A percentile compares a stretch with the other conserved stretches of the same genome.
These are phyloP conservation scores for Eremothecium gossypii DNA, from an alignment of 1,139 yeast species.

Conservation along the genomic window DNA sequence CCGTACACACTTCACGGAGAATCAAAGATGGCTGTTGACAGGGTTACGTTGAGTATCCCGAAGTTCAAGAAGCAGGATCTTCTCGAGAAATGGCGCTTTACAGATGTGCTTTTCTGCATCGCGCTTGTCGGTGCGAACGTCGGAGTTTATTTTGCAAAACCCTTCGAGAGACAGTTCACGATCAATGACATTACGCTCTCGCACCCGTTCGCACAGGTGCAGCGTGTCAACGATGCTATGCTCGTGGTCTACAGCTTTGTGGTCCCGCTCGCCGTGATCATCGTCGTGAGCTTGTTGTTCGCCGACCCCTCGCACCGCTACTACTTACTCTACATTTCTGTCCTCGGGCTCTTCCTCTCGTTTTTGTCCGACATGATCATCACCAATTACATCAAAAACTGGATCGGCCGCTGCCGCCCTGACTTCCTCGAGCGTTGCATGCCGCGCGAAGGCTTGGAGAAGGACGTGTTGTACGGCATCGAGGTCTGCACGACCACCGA, in stretches of 20 bases:
- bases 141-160: constrained; percentile 40
- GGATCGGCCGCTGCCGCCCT: constrained; percentile 71
- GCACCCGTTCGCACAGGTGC: constrained; percentile 63
- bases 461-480: constrained; percentile 42
- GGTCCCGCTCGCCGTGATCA: constrained; percentile 36
- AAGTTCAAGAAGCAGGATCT: constrained; percentile 28
- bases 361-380: constrained; percentile 45
- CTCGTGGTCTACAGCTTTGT: constrained; percentile 34
- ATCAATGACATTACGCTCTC: constrained; percentile 48
- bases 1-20: neutral
- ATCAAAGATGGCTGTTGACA: constrained; percentile 31
- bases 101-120: constrained; percentile 43
- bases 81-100: constrained; percentile 48
- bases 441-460: constrained; percentile 42
- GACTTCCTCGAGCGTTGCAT: constrained; percentile 67
- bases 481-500: constrained; percentile 55
- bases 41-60: constrained; percentile 45
- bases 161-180: constrained; percentile 65
- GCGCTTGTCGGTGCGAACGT: constrained; percentile 37
- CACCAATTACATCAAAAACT: constrained; percentile 60
- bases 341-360: constrained; percentile 45
- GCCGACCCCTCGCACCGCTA: constrained; percentile 36
- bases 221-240: constrained; percentile 43
- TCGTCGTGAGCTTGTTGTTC: constrained; percentile 29
- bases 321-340: constrained; percentile 40